Base-by-base conservation (phyloP, 192 early-diverging fungal genomes). In the Coemansia umbellata region DNA sequence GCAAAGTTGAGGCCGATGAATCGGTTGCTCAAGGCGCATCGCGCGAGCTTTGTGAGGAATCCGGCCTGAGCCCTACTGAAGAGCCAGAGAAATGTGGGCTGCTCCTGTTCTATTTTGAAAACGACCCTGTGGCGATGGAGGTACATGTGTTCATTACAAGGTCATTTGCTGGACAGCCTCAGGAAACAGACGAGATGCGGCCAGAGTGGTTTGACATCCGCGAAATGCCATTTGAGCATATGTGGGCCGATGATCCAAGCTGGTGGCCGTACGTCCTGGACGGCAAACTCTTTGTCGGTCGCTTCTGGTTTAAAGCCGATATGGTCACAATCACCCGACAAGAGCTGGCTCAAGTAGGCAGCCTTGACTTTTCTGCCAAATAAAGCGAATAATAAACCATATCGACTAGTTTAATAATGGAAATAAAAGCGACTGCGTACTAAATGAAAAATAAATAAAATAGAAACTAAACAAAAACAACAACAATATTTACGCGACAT, bases 111-210 rank as follows among this genome's bases (percentile, higher is more conserved):
- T 73, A 81, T 15, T 88, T 88, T 63, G 82, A 81, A 33, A 74
- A 80, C 31, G 79, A 83, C 22, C 74, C 82, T 3, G 59, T 80
- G 4, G 83, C 58, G 21, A 58, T 88, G 37, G 88, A 90, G 53
- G 81, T 83, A 0, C 88, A 90, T 55, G 73, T 90, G 11, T 90
- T 76, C 60, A 30, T 60, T 8, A 54, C 76, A 0, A 53, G 64
- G 8, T 47, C 68, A 2, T 83, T 70, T 53, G 31, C 50, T 5
- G 85, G 86, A 1, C 35, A 59, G 24, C 67, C 70, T 13, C 40
- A 41, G 22, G 88, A 90, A 81, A 82, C 82, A 5, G 86, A 90
- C 9, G 88, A 90, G 58, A 90, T 90, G 88, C 65, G 66, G 22
- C 86, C 86, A 1, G 48, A 88, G 68, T 90, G 88, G 88, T 90